Conservation (phyloP, 106 monocot species). For the Gastrodia elata region DNA sequence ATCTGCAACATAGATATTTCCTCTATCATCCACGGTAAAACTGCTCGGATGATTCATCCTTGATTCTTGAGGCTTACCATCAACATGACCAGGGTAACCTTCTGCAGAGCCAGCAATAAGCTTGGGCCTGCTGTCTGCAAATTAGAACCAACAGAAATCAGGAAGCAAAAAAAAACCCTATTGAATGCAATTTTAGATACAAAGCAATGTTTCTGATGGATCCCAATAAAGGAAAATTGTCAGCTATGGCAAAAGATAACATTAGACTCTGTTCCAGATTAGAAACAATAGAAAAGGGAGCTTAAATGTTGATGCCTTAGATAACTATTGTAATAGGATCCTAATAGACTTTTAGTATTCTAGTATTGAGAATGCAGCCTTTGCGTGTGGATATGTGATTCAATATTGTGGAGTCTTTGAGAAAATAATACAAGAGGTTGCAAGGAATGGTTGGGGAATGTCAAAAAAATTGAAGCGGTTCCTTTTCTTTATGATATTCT, state of each 20-base stretch:
- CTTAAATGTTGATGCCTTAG: neutral
- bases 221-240: neutral
- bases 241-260: neutral
- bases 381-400: too few relatives aligned
- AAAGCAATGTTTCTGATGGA: neutral
- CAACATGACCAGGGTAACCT: slow-evolving; percentile 77
- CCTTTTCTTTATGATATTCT: neutral
- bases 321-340: neutral
- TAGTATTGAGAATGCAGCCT: too few relatives aligned
- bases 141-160: neutral
- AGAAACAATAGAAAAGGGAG: neutral
- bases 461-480: too few relatives aligned
- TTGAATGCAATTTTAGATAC: neutral
- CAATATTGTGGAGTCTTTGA: too few relatives aligned
- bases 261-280: neutral
- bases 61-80: slow-evolving; percentile 64
- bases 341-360: neutral
- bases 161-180: neutral
- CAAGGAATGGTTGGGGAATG: too few relatives aligned
- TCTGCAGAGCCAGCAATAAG: slow-evolving; percentile 75
- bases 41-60: slow-evolving; percentile 83
- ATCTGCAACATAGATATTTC: slow-evolving; percentile 89
- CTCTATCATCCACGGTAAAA: slow-evolving; percentile 74
- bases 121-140: slow-evolving; percentile 76
- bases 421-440: too few relatives aligned